Percentiles rank a stretch among this genome's conserved stretches.
Evolutionary conservation across 2,329 filamentous ascomycete species (phyloP).

Genomic region (Capronia coronata): DNA sequence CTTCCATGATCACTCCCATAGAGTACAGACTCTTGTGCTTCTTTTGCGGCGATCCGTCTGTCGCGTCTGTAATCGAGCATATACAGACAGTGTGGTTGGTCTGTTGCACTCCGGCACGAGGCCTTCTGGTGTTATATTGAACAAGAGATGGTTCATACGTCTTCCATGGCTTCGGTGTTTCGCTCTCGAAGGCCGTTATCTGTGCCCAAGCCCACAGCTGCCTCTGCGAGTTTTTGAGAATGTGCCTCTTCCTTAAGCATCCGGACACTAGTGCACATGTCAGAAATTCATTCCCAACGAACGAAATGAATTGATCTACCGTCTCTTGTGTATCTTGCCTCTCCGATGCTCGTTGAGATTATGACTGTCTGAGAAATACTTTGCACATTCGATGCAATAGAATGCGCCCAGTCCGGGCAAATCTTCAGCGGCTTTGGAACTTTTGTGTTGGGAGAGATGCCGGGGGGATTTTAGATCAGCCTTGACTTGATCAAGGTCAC

Average conservation of each 20-base stretch:
- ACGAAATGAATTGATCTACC: constrained; percentile 44
- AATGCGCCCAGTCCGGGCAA: constrained; percentile 76
- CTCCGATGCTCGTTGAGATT: constrained; percentile 70
- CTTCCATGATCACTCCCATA: neutral
- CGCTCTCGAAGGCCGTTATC: constrained; percentile 54
- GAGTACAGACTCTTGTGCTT: neutral
- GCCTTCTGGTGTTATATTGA: no score
- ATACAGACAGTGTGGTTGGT: neutral
- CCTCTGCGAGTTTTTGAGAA: constrained; percentile 77
- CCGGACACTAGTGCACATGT: constrained; percentile 57
- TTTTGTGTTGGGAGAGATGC: constrained; percentile 73
- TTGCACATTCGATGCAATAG: constrained; percentile 90
- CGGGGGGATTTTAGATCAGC: constrained; percentile 70
- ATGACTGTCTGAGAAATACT: constrained; percentile 84
- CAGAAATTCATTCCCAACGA: constrained; percentile 6
- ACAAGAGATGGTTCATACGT: constrained; percentile 10
- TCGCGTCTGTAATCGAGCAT: no score
- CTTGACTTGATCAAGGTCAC: constrained; percentile 89
- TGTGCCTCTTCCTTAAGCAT: constrained; percentile 78
- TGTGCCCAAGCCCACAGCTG: constrained; percentile 63
- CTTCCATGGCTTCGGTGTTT: constrained; percentile 15
- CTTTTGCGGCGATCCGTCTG: no score
- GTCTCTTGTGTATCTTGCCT: constrained; percentile 90
- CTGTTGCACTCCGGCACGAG: no score
- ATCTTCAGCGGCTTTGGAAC: constrained; percentile 74